A percentile compares a stretch with the other conserved stretches of the same genome.
Evolutionary conservation across 2,329 filamentous ascomycete genomes (phyloP).

Genomic region (Alternaria ethzedia): DNA sequence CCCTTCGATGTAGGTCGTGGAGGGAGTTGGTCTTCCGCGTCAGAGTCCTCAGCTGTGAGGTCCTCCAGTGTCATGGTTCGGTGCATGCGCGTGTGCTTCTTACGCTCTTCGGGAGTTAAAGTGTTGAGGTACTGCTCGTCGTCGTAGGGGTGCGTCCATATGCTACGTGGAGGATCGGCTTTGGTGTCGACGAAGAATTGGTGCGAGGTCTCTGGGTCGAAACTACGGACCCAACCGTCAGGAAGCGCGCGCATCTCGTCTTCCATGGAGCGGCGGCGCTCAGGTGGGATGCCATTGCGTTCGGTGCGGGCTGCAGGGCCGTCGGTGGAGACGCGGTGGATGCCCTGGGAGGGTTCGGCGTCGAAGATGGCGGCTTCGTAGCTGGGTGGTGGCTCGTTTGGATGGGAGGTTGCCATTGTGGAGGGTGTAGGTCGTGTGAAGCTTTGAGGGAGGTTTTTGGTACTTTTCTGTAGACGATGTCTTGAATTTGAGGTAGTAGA

Average conservation of each 20-base stretch:
- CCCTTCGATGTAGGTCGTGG: conserved; percentile 14
- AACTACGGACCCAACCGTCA: conserved; percentile 63
- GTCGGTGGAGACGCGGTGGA: conserved; percentile 41
- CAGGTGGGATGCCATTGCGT: conserved; percentile 61
- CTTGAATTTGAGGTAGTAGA: neutral
- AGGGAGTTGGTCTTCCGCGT: conserved; percentile 36
- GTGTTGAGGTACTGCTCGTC: conserved; percentile 61
- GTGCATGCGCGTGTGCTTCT: conserved; percentile 51
- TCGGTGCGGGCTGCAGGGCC: conserved; percentile 39
- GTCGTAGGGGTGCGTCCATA: conserved; percentile 69
- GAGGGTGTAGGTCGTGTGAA: neutral
- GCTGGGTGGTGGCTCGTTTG: conserved; percentile 40
- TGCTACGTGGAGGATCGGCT: conserved; percentile 61
- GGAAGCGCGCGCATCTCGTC: conserved; percentile 64
- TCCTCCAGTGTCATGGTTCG: conserved; percentile 51
- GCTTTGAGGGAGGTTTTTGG: neutral
- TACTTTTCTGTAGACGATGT: neutral
- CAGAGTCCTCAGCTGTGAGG: conserved; percentile 52
- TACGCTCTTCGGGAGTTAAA: conserved; percentile 58
- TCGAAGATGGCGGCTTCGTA: conserved; percentile 42
- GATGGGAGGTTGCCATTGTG: conserved; percentile 31
- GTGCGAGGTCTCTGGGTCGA: conserved; percentile 60
- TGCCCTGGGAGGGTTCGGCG: conserved; percentile 27
- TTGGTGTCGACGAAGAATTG: conserved; percentile 69
- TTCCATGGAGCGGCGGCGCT: conserved; percentile 65